A percentile compares a stretch with the other conserved stretches of the same genome.
phyloP scores from a whole-genome alignment of 257 asterid species.

The Solanum verrucosum region DNA sequence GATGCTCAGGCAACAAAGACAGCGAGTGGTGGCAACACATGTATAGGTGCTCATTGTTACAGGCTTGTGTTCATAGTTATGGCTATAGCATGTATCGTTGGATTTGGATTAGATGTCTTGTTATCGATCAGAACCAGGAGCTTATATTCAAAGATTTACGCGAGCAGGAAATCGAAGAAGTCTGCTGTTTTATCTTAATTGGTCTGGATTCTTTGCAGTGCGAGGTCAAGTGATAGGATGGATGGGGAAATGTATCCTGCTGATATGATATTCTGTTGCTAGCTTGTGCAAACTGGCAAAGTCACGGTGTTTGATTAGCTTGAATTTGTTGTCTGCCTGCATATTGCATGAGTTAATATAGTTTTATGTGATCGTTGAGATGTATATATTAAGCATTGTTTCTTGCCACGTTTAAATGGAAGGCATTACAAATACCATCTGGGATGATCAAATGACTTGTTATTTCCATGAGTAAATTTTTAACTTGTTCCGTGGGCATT shows the following conservation, averaged over 20 bases:
- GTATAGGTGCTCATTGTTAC: constrained; percentile 63
- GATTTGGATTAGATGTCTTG: constrained; percentile 45
- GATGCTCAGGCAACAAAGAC: constrained; percentile 45
- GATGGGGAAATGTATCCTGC: neutral
- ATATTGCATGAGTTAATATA: neutral
- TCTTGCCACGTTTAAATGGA: neutral
- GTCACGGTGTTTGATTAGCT: neutral
- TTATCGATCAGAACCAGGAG: constrained; percentile 34
- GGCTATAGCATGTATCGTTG: constrained; percentile 44
- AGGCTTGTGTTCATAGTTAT: constrained; percentile 49
- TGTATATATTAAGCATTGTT: neutral
- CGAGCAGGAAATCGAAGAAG: constrained; percentile 22
- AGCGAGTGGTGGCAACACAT: constrained; percentile 52
- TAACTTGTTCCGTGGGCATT: neutral
- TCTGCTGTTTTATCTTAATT: neutral
- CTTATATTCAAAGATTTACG: constrained; percentile 33
- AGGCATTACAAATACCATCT: neutral
- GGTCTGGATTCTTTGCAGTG: neutral
- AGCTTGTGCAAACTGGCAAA: neutral
- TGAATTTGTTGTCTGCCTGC: neutral
- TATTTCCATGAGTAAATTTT: neutral
- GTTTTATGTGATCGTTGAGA: neutral
- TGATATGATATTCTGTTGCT: neutral
- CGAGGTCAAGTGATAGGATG: neutral
- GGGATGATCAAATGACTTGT: neutral